Evolutionary conservation across 306 rosid genomes (phyloP).

Genomic region (Dicorynia guianensis): DNA sequence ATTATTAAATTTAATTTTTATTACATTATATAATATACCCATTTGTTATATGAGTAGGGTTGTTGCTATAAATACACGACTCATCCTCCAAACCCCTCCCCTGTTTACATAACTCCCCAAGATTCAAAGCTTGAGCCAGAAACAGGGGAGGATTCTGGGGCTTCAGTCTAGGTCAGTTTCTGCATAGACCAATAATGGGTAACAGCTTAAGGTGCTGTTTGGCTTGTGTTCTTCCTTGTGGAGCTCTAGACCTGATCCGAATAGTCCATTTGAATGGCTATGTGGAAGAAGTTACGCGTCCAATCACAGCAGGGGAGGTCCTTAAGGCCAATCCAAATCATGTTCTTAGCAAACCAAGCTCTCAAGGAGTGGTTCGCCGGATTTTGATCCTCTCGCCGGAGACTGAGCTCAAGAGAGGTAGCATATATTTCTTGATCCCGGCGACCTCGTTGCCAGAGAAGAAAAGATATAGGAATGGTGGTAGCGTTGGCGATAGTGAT

Average conservation of each 20-base stretch:
- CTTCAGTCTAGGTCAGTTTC: not conserved
- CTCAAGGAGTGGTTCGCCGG: slow-evolving; percentile 74
- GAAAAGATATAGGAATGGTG: slow-evolving; percentile 35
- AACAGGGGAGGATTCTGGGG: not conserved
- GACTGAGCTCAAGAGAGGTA: slow-evolving; percentile 87
- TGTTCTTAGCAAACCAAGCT: slow-evolving; percentile 79
- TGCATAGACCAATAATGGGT: slow-evolving; percentile 56
- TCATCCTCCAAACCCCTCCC: slow-evolving; percentile 36
- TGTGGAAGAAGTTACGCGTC: slow-evolving; percentile 74
- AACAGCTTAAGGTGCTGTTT: slow-evolving; percentile 89
- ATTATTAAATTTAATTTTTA: not conserved
- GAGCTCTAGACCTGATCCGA: slow-evolving; percentile 85
- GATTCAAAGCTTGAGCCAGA: slow-evolving; percentile 26
- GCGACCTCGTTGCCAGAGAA: slow-evolving; percentile 66
- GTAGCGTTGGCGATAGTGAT: not conserved
- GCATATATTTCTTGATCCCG: slow-evolving; percentile 89
- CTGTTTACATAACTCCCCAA: slow-evolving; percentile 27
- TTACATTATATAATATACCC: not conserved
- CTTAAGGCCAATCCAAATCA: slow-evolving; percentile 82
- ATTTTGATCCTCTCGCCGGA: slow-evolving; percentile 77
- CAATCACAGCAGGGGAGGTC: slow-evolving; percentile 81
- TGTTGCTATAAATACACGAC: slow-evolving; percentile 43
- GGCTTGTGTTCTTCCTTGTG: slow-evolving; percentile 93
- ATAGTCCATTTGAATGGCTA: slow-evolving; percentile 88
- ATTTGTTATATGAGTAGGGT: slow-evolving; percentile 33